phyloP scores from a whole-genome alignment of 768 basidiomycete species.

The Phallus indusiatus region DNA sequence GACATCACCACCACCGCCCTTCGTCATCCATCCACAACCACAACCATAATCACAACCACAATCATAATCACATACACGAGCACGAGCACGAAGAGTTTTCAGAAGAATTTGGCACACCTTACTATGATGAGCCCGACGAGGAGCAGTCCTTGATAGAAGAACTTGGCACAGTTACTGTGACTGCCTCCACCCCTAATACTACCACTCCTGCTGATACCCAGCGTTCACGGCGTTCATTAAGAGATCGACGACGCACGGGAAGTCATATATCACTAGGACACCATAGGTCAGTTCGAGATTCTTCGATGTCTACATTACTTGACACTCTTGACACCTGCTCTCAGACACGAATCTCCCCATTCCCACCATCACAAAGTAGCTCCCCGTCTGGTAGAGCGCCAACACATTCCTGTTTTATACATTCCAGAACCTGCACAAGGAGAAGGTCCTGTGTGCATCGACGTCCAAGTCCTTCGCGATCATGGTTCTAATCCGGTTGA shows the following conservation, averaged over 20 bases:
- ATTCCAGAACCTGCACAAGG: neutral
- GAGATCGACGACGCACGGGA: neutral
- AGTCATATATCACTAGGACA: neutral
- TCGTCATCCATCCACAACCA: neutral
- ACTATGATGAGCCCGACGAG: conserved; percentile 7
- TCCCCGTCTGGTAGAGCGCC: neutral
- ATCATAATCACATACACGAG: neutral
- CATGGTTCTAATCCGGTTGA: conserved; percentile 2
- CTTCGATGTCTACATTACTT: no score
- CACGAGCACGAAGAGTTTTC: neutral
- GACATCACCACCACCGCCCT: neutral
- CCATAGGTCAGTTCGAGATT: neutral
- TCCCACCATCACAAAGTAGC: conserved; percentile 1
- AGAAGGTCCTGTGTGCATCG: neutral
- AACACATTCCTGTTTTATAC: neutral
- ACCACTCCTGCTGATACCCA: no score
- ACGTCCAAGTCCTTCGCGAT: neutral
- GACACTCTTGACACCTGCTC: no score
- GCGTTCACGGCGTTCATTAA: neutral
- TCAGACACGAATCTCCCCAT: conserved; percentile 4
- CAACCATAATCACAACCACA: conserved; percentile 6
- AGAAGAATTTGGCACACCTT: neutral
- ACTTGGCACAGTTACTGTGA: neutral
- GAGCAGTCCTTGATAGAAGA: neutral
- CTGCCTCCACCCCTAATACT: neutral